These are phyloP conservation scores for Diaporthe sp. DNA, from an alignment of 2,329 filamentous ascomycete species.

Conservation along the genomic window DNA sequence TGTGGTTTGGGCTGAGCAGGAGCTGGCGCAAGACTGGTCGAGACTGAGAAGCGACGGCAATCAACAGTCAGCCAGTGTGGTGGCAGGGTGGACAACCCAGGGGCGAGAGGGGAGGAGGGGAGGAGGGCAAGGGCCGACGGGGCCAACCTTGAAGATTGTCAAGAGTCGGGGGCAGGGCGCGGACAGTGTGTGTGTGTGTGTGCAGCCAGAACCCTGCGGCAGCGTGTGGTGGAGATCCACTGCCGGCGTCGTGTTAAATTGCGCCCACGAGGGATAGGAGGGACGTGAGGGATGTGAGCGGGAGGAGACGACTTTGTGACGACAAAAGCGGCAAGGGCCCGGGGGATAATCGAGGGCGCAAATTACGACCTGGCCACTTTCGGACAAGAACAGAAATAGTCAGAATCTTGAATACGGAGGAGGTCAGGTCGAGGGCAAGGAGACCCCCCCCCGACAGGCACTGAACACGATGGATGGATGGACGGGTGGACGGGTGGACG, in stretches of 20 bases:
- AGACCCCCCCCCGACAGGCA: neutral
- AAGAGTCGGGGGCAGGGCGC: neutral
- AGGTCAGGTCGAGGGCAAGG: neutral
- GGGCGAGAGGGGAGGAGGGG: neutral
- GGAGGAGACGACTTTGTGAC: conserved; percentile 13
- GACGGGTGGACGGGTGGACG: too few relatives aligned
- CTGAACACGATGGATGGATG: neutral
- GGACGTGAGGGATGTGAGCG: conserved; percentile 1
- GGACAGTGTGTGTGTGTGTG: neutral
- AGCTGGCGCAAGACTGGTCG: neutral
- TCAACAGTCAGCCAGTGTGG: neutral
- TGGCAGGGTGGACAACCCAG: neutral
- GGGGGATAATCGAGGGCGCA: conserved; percentile 17
- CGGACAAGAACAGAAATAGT: conserved; percentile 18
- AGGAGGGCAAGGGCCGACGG: neutral
- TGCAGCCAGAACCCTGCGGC: conserved; percentile 11
- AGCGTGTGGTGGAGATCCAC: conserved; percentile 26
- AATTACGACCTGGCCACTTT: conserved; percentile 28
- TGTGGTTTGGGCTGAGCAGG: conserved; percentile 2
- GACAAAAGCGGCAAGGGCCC: conserved; percentile 27
- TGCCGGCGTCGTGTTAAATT: conserved; percentile 27
- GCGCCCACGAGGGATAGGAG: conserved; percentile 27
- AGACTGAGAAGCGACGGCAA: conserved; percentile 4
- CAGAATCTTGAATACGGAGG: conserved; percentile 13
- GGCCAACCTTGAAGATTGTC: conserved; percentile 11